Evolutionary conservation across 1,139 yeast species (phyloP).

Genomic region (Nadsonia commutata): DNA sequence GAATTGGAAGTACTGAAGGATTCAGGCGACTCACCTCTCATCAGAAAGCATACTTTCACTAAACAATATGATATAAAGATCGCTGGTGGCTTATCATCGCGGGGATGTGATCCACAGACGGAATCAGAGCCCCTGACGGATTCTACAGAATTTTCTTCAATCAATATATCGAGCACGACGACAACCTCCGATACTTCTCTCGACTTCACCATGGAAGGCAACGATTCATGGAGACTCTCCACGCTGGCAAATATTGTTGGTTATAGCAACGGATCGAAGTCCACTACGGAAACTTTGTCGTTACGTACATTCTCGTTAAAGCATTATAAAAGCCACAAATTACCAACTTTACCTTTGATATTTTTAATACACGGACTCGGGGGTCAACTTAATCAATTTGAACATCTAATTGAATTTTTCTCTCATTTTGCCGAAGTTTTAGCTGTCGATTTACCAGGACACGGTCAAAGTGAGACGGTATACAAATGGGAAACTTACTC

Average conservation of each 20-base stretch:
- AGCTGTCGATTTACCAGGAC: conserved; percentile 62
- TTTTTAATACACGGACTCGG: conserved; percentile 64
- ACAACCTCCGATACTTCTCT: too few species aligned
- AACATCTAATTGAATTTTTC: conserved; percentile 46
- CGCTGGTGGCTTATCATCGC: too few species aligned
- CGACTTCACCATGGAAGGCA: conserved; percentile 2
- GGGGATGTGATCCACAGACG: too few species aligned
- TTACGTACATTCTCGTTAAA: conserved; percentile 20
- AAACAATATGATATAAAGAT: conserved; percentile 1
- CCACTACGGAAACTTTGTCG: conserved; percentile 6
- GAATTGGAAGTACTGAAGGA: conserved; percentile 14
- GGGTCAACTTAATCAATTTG: conserved; percentile 65
- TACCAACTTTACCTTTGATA: conserved; percentile 36
- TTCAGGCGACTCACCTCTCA: conserved; percentile 9
- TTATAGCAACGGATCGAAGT: conserved; percentile 2
- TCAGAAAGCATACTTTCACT: conserved; percentile 6
- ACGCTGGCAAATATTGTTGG: conserved; percentile 12
- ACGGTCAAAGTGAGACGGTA: conserved; percentile 34
- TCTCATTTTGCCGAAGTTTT: conserved; percentile 52
- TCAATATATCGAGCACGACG: too few species aligned
- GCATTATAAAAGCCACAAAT: conserved; percentile 18
- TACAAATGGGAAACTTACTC: conserved; percentile 26
- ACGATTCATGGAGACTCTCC: conserved; percentile 12
- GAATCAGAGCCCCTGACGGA: too few species aligned
- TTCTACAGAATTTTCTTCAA: too few species aligned